Conservation (phyloP, 495 filamentous ascomycete species). For the Aspergillus haitiensis region DNA sequence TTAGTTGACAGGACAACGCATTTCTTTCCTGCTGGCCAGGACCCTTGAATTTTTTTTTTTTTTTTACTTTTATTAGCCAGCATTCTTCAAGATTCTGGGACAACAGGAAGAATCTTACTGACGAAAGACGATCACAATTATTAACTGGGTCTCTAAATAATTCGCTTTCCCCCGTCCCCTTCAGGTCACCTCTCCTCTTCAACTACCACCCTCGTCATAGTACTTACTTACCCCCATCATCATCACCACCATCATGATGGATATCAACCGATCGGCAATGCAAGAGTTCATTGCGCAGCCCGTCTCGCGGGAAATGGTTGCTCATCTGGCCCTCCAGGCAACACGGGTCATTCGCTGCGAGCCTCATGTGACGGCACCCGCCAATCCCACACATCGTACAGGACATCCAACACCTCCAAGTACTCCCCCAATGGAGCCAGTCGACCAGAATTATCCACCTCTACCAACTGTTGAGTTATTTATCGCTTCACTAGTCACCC, state of each 20-base stretch:
- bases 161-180: slow-evolving; percentile 16
- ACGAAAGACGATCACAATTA: not conserved
- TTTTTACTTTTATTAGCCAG: slow-evolving; percentile 14
- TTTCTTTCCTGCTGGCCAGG: slow-evolving; percentile 44
- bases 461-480: slow-evolving; percentile 84
- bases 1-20: slow-evolving; percentile 51
- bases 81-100: slow-evolving; percentile 33
- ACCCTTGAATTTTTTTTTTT: slow-evolving; percentile 31
- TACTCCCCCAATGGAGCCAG: slow-evolving; percentile 61
- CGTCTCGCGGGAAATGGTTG: slow-evolving; percentile 82
- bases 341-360: slow-evolving; percentile 91
- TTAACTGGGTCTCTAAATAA: slow-evolving; percentile 17
- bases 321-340: slow-evolving; percentile 79
- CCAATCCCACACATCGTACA: slow-evolving; percentile 28
- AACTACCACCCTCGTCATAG: not conserved
- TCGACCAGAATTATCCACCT: slow-evolving; percentile 37
- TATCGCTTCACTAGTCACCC: slow-evolving; percentile 84
- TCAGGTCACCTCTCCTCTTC: slow-evolving; percentile 13
- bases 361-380: slow-evolving; percentile 37
- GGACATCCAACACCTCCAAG: slow-evolving; percentile 67
- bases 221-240: slow-evolving; percentile 5
- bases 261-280: slow-evolving; percentile 75
- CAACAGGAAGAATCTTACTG: slow-evolving; percentile 14
- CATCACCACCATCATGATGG: slow-evolving; percentile 22
- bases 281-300: slow-evolving; percentile 84